A percentile compares a stretch with the other conserved stretches of the same genome.
These are phyloP conservation scores for Suillus lakei DNA, from an alignment of 768 basidiomycete species.

Conservation along the genomic window DNA sequence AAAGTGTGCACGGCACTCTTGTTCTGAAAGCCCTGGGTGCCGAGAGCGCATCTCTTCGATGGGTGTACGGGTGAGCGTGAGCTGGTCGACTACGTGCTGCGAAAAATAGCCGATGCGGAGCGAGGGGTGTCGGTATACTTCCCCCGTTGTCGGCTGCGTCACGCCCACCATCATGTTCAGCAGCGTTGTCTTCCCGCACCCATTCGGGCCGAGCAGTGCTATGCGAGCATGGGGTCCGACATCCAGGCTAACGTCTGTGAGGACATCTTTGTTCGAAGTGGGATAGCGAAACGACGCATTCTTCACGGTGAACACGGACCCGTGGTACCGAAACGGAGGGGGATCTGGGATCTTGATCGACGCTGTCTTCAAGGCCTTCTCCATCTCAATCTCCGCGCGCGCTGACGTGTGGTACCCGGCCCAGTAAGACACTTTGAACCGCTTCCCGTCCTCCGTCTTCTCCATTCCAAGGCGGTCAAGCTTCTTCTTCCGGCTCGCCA, in stretches of 20 bases:
- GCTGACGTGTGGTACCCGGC: conserved; percentile 42
- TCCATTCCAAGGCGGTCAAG: conserved; percentile 34
- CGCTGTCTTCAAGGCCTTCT: conserved; percentile 37
- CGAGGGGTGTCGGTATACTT: conserved; percentile 55
- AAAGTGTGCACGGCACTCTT: conserved; percentile 32
- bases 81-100: conserved; percentile 64
- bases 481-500: conserved; percentile 64
- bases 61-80: conserved; percentile 31
- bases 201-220: conserved; percentile 46
- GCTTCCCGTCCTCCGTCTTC: conserved; percentile 39
- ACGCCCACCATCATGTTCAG: conserved; percentile 49
- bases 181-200: conserved; percentile 52
- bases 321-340: conserved; percentile 34
- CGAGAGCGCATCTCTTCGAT: conserved; percentile 32
- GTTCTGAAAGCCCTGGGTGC: conserved; percentile 31
- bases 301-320: conserved; percentile 36
- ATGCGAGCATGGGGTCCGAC: conserved; percentile 42
- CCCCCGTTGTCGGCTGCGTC: conserved; percentile 49
- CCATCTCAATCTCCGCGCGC: conserved; percentile 42
- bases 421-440: conserved; percentile 63
- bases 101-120: conserved; percentile 63
- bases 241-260: conserved; percentile 41
- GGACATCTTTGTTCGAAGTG: conserved; percentile 24
- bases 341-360: conserved; percentile 34
- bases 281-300: conserved; percentile 41